Conservation (phyloP, 208 protist species). For the Naegleria lovaniensis region DNA sequence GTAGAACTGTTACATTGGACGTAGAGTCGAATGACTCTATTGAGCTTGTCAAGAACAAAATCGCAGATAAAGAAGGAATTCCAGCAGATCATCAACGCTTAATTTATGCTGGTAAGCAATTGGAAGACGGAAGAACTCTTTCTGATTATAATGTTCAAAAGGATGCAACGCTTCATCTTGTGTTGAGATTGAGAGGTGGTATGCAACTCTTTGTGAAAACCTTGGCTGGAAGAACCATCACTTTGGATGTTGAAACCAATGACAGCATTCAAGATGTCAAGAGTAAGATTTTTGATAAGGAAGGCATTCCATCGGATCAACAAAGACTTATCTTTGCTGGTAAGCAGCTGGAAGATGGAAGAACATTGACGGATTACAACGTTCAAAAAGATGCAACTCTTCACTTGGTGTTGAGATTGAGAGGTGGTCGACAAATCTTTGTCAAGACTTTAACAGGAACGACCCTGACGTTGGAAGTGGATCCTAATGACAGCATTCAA, state of each 20-base stretch:
- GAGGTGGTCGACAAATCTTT: not conserved
- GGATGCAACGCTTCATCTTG: not conserved
- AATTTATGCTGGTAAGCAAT: not conserved
- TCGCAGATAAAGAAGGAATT: not conserved
- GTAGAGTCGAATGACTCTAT: not conserved
- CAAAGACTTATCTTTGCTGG: constrained; percentile 8
- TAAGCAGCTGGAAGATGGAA: not conserved
- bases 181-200: not conserved
- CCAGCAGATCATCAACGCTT: not conserved
- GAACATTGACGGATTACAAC: not conserved
- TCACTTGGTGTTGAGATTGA: not conserved
- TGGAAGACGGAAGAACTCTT: not conserved
- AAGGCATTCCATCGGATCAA: not conserved
- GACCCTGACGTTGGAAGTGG: not conserved
- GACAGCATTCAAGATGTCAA: not conserved
- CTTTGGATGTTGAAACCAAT: not conserved
- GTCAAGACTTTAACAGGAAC: not conserved
- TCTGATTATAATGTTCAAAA: not conserved
- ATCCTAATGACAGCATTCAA: not conserved
- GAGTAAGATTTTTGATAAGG: not conserved
- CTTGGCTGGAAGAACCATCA: not conserved
- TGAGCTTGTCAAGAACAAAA: not conserved
- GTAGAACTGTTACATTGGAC: not conserved
- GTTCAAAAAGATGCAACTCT: not conserved
- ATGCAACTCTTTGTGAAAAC: constrained; percentile 5